Evolutionary conservation across 179 eudicot species (phyloP).

Genomic region (Pouteria campechiana): DNA sequence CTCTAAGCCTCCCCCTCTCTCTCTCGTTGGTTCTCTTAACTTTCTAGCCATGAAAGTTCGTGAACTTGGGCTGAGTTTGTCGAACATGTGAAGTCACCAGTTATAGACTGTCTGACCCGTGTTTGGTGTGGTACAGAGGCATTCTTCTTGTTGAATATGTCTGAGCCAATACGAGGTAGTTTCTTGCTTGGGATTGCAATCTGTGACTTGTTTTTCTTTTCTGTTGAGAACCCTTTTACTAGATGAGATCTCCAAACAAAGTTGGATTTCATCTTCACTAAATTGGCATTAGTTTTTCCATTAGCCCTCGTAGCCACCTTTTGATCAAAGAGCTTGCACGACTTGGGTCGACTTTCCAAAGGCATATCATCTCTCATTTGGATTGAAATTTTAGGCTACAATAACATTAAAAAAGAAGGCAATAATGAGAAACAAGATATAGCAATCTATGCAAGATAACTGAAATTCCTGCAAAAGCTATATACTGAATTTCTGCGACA

Average conservation of each 20-base stretch:
- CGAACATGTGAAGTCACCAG: slow-evolving; percentile 42
- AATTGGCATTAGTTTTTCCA: slow-evolving; percentile 13
- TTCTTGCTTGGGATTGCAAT: slow-evolving; percentile 13
- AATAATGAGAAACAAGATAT: no score
- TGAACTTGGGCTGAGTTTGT: slow-evolving; percentile 36
- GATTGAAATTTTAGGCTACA: no score
- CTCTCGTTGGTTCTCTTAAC: no score
- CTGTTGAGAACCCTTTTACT: slow-evolving; percentile 49
- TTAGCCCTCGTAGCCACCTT: slow-evolving; percentile 30
- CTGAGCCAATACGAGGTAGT: slow-evolving; percentile 12
- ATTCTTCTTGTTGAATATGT: slow-evolving; percentile 10
- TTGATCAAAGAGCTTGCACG: slow-evolving; percentile 38
- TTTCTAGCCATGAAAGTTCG: no score
- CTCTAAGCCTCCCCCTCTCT: no score
- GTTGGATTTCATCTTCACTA: slow-evolving; percentile 27
- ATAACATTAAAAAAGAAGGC: no score
- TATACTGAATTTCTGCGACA: no score
- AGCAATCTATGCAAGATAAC: no score
- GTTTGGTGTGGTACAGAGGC: slow-evolving; percentile 7
- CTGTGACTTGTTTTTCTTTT: slow-evolving; percentile 30
- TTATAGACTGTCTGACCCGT: slow-evolving; percentile 32
- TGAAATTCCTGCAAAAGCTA: no score
- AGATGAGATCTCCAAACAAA: slow-evolving; percentile 46
- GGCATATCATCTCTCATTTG: slow-evolving; percentile 42
- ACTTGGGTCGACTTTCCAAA: slow-evolving; percentile 19